Base-by-base conservation (phyloP, 78 protist genomes). In the Bodo saltans region DNA sequence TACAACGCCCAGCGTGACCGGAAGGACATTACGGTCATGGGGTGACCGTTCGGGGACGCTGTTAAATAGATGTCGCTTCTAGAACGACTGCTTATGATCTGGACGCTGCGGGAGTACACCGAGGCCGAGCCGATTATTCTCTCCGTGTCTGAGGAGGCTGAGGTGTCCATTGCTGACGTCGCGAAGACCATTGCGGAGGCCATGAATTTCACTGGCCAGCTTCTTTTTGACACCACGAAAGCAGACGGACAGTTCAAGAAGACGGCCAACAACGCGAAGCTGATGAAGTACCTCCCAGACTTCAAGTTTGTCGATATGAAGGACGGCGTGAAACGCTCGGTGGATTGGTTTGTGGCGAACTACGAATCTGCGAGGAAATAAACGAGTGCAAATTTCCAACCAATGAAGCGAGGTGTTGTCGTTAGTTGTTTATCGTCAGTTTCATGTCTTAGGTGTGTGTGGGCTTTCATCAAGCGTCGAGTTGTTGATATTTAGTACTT, bases 211-310 rank as follows among this genome's bases (percentile, higher is more conserved):
- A 40, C 74, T 32, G 91, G 91, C 8, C 47, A 88, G 39, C 60
- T 93, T 26, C 38, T 71, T 72, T 94, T 89, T 68, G 97, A 95
- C 89, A 91, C 96, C 29, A 74, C 81, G 42, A 94, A 93, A 85
- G 87, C 96, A 29, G 97, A 95, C 79, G 98, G 98, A n/a, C 97
- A 94, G 84, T 93, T 73, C 89, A 93, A 93, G 82, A 95, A 95
- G 83, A 95, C 98, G 1, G 98, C 98, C 0, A 39, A 72, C 85
- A 95, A 94, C 87, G 84, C 83, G 67, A 95, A 94, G 89, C 85
- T 95, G 42, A 47, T 40, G 70, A 17, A 29, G 35, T 88, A 89
- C 30, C 42, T 78, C 40, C 95, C 95, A 23, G 88, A 79, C 40
- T 90, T 92, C 72, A 28, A 87, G 71, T 95, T 95, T 79, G 94